phyloP scores from a whole-genome alignment of 73 alveolate genomes.

The Paraurostyla sp. region DNA sequence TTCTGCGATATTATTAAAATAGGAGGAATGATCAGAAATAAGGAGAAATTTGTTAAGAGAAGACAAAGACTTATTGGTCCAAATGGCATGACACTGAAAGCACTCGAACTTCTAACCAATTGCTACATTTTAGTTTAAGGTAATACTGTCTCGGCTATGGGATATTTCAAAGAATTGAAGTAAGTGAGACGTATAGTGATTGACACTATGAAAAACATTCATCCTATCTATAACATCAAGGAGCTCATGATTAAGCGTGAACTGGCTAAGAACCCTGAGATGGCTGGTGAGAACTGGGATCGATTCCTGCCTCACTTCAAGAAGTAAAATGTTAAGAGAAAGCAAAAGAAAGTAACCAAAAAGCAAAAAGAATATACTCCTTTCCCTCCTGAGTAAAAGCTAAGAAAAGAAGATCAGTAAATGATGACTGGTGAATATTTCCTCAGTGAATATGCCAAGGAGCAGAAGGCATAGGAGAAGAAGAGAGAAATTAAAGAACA shows the following conservation, averaged over 20 bases:
- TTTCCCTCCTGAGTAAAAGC: conserved; percentile 97
- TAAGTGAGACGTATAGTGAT: conserved; percentile 91
- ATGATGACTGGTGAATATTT: conserved; percentile 99
- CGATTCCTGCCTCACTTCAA: conserved; percentile 98
- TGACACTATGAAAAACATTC: conserved; percentile 98
- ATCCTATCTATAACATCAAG: conserved; percentile 97
- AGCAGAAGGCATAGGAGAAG: conserved; percentile 78
- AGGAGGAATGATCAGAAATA: conserved; percentile 94
- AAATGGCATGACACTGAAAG: conserved; percentile 99
- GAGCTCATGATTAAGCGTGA: conserved; percentile 99
- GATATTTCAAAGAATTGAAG: conserved; percentile 94
- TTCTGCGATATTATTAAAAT: conserved; percentile 98
- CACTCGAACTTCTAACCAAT: conserved; percentile 92
- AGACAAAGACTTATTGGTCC: conserved; percentile 99
- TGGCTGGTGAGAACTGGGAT: conserved; percentile 97
- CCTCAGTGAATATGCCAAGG: conserved; percentile 88
- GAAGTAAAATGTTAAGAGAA: conserved; percentile 96
- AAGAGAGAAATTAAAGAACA: conserved; percentile 81
- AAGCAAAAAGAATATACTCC: conserved; percentile 93
- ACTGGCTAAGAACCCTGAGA: conserved; percentile 95
- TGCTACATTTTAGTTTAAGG: conserved; percentile 99
- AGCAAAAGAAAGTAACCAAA: conserved; percentile 77
- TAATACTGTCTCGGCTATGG: conserved; percentile 99
- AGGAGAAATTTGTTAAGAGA: conserved; percentile 98
- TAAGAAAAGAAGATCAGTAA: conserved; percentile 94